Conservation (phyloP, 768 basidiomycete genomes). For the Pisolithus microcarpus region DNA sequence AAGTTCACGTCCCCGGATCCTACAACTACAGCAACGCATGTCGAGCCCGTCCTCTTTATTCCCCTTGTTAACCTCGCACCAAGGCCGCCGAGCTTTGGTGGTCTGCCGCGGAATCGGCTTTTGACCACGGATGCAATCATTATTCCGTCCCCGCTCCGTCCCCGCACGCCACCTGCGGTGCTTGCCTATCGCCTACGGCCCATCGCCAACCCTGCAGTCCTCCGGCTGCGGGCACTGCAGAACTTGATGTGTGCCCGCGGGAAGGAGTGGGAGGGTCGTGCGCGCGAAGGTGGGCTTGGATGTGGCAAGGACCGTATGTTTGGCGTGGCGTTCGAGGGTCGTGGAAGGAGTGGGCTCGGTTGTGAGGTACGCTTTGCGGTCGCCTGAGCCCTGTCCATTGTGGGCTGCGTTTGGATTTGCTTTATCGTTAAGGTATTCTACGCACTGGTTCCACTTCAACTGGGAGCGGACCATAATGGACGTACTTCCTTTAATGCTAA, state of each 20-base stretch:
- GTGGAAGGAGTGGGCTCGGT: conserved; percentile 46
- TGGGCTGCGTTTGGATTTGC: background rate
- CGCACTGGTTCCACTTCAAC: conserved; percentile 3
- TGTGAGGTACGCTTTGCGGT: conserved; percentile 33
- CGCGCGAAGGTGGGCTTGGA: conserved; percentile 42
- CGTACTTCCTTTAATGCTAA: conserved; percentile 29
- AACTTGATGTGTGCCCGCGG: conserved; percentile 42
- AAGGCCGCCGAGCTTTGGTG: conserved; percentile 20
- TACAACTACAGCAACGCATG: conserved; percentile 3
- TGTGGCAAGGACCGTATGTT: conserved; percentile 52
- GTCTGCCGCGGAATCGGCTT: conserved; percentile 19
- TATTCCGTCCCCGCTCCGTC: conserved; percentile 37
- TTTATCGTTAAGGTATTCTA: conserved; percentile 7
- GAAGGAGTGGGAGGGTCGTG: conserved; percentile 42
- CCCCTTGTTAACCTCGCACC: conserved; percentile 32
- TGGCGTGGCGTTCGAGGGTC: conserved; percentile 55
- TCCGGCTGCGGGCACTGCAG: conserved; percentile 55
- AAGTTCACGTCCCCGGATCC: conserved; percentile 28
- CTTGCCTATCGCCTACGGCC: conserved; percentile 45
- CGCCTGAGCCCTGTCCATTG: conserved; percentile 8
- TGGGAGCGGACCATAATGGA: conserved; percentile 21
- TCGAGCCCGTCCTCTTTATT: conserved; percentile 33
- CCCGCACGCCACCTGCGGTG: conserved; percentile 24
- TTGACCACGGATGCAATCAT: conserved; percentile 33
- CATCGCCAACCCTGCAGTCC: conserved; percentile 52